Evolutionary conservation across 2,329 filamentous ascomycete genomes (phyloP), one percentile per base, ranked within the genome.

Genomic region (Ophiostoma tasmaniense): DNA sequence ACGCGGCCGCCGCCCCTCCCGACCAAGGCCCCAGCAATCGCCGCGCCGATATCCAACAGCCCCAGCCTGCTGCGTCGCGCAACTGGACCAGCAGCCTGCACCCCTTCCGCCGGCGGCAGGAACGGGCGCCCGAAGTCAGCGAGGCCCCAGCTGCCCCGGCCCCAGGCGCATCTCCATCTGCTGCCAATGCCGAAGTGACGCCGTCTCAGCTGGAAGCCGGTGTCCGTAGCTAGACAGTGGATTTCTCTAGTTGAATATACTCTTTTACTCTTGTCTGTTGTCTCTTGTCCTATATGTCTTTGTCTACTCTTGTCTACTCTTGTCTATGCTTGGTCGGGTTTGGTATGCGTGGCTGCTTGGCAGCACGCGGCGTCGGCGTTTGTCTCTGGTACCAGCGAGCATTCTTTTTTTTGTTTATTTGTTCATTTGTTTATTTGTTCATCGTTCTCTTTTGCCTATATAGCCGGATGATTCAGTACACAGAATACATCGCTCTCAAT

Each of bases 191-290:
- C 14, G 67, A 72, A 20, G 72, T 76, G 8, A 76, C 77, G 1
- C 75, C 76, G 2, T 76, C 76, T 2, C 75, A 78, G 62, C 75
- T 79, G 20, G 77, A 79, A 67, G 77, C 78, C n/a, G 77, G 77
- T n/a, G 71, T 73, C 6, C 73, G 74, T 30, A 71, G 13, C 3
- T 66, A 39, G 17, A 17, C 22, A 8, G 8, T 55, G n/a, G 22
- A 17, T 17, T 25, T 30, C 55, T 30, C 3, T 61, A 61, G 55
- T 13, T 30, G 25, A 61, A 61, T 61, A 61, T 17, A 61, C 22
- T 28, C 22, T 28, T 30, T 17, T 28, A 28, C 42, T 61, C 14
- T 59, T 30, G 17, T 22, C 25, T 25, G 6, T 61, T 10, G 11
- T 7, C 10, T 30, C 25, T 30, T n/a, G 11, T 20, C 20, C 45